phyloP scores from a whole-genome alignment of 2,329 filamentous ascomycete genomes.

The Colletotrichum camelliae region DNA sequence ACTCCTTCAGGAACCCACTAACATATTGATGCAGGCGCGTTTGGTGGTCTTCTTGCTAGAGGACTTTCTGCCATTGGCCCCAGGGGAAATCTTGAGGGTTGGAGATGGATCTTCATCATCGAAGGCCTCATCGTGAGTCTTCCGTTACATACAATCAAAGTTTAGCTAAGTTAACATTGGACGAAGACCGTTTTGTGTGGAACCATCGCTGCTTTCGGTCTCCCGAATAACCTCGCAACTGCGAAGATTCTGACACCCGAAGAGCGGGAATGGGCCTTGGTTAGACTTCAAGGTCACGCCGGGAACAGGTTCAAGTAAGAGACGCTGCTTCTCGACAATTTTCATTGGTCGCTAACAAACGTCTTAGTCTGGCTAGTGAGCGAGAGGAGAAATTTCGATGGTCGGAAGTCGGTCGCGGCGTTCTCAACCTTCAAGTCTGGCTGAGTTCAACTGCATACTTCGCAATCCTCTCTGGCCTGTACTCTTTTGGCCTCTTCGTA shows the following conservation, averaged over 20 bases:
- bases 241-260: slow-evolving; percentile 58
- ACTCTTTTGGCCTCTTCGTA: slow-evolving; percentile 70
- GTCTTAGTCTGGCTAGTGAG: slow-evolving; percentile 27
- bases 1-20: background rate
- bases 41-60: slow-evolving; percentile 66
- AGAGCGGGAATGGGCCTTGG: slow-evolving; percentile 55
- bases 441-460: slow-evolving; percentile 68
- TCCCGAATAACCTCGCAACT: slow-evolving; percentile 61
- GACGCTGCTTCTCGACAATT: background rate
- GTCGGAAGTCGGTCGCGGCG: slow-evolving; percentile 66
- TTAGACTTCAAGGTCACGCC: slow-evolving; percentile 45
- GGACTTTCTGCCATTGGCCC: slow-evolving; percentile 65
- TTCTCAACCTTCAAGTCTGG: slow-evolving; percentile 67
- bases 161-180: slow-evolving; percentile 2
- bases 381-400: slow-evolving; percentile 58
- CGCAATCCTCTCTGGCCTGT: slow-evolving; percentile 61
- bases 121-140: slow-evolving; percentile 57
- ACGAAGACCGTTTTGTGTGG: slow-evolving; percentile 60
- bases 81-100: slow-evolving; percentile 57
- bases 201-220: slow-evolving; percentile 52
- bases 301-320: slow-evolving; percentile 36
- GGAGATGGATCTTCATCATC: slow-evolving; percentile 69
- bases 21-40: slow-evolving; percentile 46
- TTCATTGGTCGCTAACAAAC: accelerated
- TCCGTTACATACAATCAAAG: background rate